These are phyloP conservation scores for Asterophora parasitica DNA, from an alignment of 768 basidiomycete genomes.

Conservation along the genomic window DNA sequence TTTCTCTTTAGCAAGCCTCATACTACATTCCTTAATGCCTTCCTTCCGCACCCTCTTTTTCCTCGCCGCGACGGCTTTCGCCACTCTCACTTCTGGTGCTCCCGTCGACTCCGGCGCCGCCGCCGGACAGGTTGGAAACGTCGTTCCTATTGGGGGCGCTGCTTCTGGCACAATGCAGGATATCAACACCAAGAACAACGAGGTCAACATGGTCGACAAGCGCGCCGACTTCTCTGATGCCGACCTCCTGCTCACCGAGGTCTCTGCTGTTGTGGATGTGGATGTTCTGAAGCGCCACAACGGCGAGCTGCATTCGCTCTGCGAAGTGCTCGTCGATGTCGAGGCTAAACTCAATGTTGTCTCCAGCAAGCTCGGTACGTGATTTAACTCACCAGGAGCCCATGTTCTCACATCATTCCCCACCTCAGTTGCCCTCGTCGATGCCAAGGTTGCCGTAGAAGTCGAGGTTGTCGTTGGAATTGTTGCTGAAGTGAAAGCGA, in stretches of 20 bases:
- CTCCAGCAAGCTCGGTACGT: not conserved
- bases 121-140: not conserved
- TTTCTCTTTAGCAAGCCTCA: too few relatives aligned
- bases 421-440: conserved; percentile 2
- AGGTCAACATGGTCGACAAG: too few relatives aligned
- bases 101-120: not conserved
- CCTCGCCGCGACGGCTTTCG: too few relatives aligned
- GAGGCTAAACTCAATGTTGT: not conserved
- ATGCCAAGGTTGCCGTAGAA: conserved; percentile 7
- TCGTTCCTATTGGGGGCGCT: not conserved
- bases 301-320: conserved; percentile 7
- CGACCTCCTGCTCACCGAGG: too few relatives aligned
- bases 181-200: not conserved
- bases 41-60: too few relatives aligned
- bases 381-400: too few relatives aligned
- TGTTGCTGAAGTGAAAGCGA: conserved; percentile 10
- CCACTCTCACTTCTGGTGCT: conserved; percentile 2
- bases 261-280: not conserved
- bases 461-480: conserved; percentile 14
- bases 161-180: not conserved
- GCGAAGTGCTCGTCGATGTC: conserved; percentile 1
- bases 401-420: too few relatives aligned
- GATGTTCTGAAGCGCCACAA: not conserved
- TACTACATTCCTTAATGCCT: too few relatives aligned
- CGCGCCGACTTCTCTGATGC: not conserved